Conservation (phyloP, 768 basidiomycete genomes). For the Tulasnella sp. region DNA sequence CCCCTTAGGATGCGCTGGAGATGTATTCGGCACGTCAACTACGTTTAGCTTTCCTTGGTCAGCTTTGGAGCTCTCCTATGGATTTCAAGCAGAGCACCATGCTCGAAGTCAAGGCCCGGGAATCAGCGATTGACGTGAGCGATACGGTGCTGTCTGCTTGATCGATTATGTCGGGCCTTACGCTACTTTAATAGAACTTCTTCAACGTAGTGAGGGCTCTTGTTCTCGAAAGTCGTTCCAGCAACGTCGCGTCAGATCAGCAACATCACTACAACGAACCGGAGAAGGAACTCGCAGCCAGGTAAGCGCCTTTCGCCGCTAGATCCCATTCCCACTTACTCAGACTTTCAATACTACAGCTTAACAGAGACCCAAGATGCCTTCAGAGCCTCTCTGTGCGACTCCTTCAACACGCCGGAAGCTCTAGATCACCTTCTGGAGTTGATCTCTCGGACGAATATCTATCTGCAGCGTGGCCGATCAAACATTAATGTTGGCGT, state of each 20-base stretch:
- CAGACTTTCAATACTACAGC: slow-evolving; percentile 35
- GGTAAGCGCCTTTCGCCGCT: slow-evolving; percentile 38
- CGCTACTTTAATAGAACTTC: slow-evolving; percentile 62
- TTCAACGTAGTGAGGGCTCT: slow-evolving; percentile 83
- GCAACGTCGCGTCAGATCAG: slow-evolving; percentile 30
- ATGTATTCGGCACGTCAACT: slow-evolving; percentile 81
- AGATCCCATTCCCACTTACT: not conserved
- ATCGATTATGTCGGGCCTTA: not conserved
- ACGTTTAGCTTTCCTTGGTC: slow-evolving; percentile 82
- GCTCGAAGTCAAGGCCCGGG: slow-evolving; percentile 78
- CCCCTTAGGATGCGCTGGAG: slow-evolving; percentile 36
- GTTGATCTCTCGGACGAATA: slow-evolving; percentile 74
- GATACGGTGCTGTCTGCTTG: not conserved
- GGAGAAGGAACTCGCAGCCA: slow-evolving; percentile 61
- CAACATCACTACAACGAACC: slow-evolving; percentile 34
- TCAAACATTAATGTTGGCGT: slow-evolving; percentile 40
- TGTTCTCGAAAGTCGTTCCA: slow-evolving; percentile 41
- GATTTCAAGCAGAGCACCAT: slow-evolving; percentile 88
- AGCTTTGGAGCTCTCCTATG: slow-evolving; percentile 85
- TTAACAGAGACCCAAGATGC: slow-evolving; percentile 62
- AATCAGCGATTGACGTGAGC: slow-evolving; percentile 75
- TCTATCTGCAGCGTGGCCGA: slow-evolving; percentile 55
- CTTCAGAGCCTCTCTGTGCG: slow-evolving; percentile 83
- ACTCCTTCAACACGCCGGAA: slow-evolving; percentile 92
- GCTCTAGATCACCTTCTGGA: slow-evolving; percentile 71